Percentiles rank a stretch among this genome's conserved stretches.
Evolutionary conservation across 2,329 filamentous ascomycete species (phyloP).

Genomic region (Aspergillus felis): DNA sequence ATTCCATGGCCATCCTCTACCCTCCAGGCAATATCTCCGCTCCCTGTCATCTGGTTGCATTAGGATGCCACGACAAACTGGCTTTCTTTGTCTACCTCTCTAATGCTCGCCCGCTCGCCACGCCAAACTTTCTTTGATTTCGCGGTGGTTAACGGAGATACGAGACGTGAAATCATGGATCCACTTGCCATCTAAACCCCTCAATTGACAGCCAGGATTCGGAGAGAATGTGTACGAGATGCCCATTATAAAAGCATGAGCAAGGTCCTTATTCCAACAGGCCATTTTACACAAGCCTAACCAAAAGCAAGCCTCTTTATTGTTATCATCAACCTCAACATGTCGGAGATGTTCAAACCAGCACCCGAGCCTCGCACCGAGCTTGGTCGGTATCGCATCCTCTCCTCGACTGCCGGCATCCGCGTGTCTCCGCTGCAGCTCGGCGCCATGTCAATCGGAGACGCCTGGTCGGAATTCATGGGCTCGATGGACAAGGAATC

Average conservation of each 20-base stretch:
- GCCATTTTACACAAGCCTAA: neutral
- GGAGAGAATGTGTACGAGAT: neutral
- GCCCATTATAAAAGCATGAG: neutral
- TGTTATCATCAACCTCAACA: slow-evolving; percentile 11
- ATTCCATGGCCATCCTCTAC: neutral
- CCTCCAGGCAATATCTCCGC: neutral
- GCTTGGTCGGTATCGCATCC: slow-evolving; percentile 61
- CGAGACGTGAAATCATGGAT: neutral
- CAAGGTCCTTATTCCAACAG: neutral
- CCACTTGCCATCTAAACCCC: neutral
- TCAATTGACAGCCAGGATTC: too few species aligned
- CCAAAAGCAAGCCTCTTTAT: neutral
- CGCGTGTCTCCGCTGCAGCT: slow-evolving; percentile 61
- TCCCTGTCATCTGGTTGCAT: neutral
- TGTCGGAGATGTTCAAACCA: slow-evolving; percentile 29
- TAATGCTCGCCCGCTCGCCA: too few species aligned
- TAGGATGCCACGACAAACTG: neutral
- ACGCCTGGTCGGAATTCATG: slow-evolving; percentile 50
- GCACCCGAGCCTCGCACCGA: slow-evolving; percentile 55
- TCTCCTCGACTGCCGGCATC: slow-evolving; percentile 62
- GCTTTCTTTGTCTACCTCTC: neutral
- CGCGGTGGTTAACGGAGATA: neutral
- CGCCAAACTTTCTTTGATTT: too few species aligned
- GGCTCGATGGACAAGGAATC: slow-evolving; percentile 62
- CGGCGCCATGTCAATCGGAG: slow-evolving; percentile 38